A percentile compares a stretch with the other conserved stretches of the same genome.
These are phyloP conservation scores for Clitopilus passeckerianus DNA, from an alignment of 768 basidiomycete species.

Conservation along the genomic window DNA sequence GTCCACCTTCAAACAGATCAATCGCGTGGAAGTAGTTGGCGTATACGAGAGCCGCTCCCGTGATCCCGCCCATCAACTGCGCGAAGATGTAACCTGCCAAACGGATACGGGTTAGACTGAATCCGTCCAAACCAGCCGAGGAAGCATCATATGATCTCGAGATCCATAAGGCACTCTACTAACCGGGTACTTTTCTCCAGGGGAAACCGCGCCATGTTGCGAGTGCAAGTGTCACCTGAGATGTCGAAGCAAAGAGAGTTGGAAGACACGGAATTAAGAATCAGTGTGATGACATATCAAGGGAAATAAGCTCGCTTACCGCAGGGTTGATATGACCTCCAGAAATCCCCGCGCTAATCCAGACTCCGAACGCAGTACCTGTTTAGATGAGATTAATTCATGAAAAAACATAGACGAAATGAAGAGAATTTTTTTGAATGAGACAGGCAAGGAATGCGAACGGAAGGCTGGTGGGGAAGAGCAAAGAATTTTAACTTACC, in stretches of 20 bases:
- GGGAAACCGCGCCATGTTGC: slow-evolving; percentile 66
- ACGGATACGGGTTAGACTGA: not conserved
- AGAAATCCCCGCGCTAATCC: slow-evolving; percentile 41
- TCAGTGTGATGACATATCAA: not conserved
- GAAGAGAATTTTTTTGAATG: not conserved
- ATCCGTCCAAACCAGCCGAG: not conserved
- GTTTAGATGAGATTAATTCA: not conserved
- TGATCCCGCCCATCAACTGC: slow-evolving; percentile 57
- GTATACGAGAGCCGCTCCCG: slow-evolving; percentile 56
- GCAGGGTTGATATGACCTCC: slow-evolving; percentile 44
- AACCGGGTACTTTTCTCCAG: slow-evolving; percentile 62
- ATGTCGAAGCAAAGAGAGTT: not conserved
- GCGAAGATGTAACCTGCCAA: slow-evolving; percentile 46
- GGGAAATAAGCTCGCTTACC: slow-evolving; percentile 12
- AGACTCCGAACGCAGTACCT: slow-evolving; percentile 44
- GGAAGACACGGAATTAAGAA: not conserved
- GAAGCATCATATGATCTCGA: not conserved
- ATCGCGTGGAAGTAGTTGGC: slow-evolving; percentile 69
- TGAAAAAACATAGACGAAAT: not conserved
- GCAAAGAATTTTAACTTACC: slow-evolving; percentile 17
- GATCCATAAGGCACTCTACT: slow-evolving; percentile 1
- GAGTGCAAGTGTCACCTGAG: slow-evolving; percentile 54
- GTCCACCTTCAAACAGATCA: slow-evolving; percentile 55
- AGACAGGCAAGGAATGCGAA: not conserved
- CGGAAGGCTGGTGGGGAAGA: not conserved